phyloP scores from a whole-genome alignment of 1,284 basidiomycete genomes.

The Phenoliferia sp. region DNA sequence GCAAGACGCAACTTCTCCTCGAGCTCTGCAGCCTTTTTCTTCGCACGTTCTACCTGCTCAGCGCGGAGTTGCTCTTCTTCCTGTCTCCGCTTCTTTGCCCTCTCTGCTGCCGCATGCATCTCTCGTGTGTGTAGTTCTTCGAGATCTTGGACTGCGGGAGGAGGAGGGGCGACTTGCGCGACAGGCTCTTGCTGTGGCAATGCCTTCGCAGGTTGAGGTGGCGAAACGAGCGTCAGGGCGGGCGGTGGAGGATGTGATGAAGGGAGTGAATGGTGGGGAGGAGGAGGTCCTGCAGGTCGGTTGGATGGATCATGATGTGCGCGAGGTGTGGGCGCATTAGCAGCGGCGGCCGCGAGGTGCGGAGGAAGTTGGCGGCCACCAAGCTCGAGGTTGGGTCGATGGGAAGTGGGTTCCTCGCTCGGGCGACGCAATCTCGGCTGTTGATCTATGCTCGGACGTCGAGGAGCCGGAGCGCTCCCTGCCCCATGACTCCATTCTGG shows the following conservation, averaged over 20 bases:
- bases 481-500: constrained; percentile 34
- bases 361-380: background rate
- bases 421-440: constrained; percentile 48
- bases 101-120: constrained; percentile 85
- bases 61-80: constrained; percentile 82
- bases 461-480: constrained; percentile 42
- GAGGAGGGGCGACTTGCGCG: too few relatives aligned
- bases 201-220: too few relatives aligned
- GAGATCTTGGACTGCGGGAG: constrained; percentile 53
- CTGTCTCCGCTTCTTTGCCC: constrained; percentile 64
- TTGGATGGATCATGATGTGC: too few relatives aligned
- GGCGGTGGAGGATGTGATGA: too few relatives aligned
- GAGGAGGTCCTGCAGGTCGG: too few relatives aligned
- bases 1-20: constrained; percentile 64
- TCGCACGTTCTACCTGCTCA: constrained; percentile 74
- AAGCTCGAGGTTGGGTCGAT: constrained; percentile 33
- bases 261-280: too few relatives aligned
- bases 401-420: constrained; percentile 17
- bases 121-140: constrained; percentile 71
- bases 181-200: too few relatives aligned
- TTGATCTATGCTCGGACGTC: constrained; percentile 33
- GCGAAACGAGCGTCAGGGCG: too few relatives aligned
- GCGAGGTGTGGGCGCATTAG: constrained; percentile 34
- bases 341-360: constrained; percentile 34
- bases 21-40: constrained; percentile 75